These are phyloP conservation scores for Bryoglossum gracile DNA, from an alignment of 495 filamentous ascomycete genomes.

Conservation along the genomic window DNA sequence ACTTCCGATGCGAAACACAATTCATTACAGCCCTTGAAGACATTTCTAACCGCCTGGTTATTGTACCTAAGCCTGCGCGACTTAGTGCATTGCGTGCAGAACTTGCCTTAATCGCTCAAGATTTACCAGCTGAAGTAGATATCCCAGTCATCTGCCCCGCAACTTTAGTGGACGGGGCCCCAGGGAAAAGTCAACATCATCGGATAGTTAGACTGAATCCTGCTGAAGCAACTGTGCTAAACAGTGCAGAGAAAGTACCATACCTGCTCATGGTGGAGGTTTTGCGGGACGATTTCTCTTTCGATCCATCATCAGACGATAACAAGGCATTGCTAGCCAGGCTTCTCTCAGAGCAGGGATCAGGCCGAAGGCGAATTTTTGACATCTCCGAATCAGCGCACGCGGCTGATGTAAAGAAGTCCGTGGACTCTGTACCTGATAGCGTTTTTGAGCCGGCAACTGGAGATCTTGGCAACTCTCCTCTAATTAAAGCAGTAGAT, in stretches of 20 bases:
- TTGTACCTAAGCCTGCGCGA: slow-evolving; percentile 65
- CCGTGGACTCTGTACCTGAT: slow-evolving; percentile 40
- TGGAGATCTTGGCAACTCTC: slow-evolving; percentile 63
- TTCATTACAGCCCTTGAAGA: slow-evolving; percentile 66
- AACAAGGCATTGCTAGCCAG: slow-evolving; percentile 55
- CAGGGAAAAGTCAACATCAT: slow-evolving; percentile 60
- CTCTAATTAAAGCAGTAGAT: slow-evolving; percentile 49
- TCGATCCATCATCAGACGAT: slow-evolving; percentile 57
- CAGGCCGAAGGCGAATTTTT: slow-evolving; percentile 53
- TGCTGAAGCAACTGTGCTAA: slow-evolving; percentile 68
- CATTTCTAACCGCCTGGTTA: slow-evolving; percentile 67
- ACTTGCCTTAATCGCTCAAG: slow-evolving; percentile 63
- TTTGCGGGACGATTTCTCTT: slow-evolving; percentile 65
- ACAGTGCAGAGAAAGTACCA: slow-evolving; percentile 72
- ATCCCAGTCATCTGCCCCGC: slow-evolving; percentile 69
- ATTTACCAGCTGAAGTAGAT: slow-evolving; percentile 69
- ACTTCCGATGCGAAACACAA: slow-evolving; percentile 65
- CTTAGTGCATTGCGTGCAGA: slow-evolving; percentile 70
- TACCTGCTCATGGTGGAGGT: slow-evolving; percentile 74
- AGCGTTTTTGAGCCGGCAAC: slow-evolving; percentile 69
- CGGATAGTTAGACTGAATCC: slow-evolving; percentile 69
- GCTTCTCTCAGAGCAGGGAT: slow-evolving; percentile 54
- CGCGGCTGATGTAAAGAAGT: slow-evolving; percentile 26
- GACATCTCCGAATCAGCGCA: slow-evolving; percentile 52
- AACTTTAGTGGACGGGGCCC: slow-evolving; percentile 53